Conservation (phyloP, 2,329 filamentous ascomycete genomes). For the Fusarium luffae region DNA sequence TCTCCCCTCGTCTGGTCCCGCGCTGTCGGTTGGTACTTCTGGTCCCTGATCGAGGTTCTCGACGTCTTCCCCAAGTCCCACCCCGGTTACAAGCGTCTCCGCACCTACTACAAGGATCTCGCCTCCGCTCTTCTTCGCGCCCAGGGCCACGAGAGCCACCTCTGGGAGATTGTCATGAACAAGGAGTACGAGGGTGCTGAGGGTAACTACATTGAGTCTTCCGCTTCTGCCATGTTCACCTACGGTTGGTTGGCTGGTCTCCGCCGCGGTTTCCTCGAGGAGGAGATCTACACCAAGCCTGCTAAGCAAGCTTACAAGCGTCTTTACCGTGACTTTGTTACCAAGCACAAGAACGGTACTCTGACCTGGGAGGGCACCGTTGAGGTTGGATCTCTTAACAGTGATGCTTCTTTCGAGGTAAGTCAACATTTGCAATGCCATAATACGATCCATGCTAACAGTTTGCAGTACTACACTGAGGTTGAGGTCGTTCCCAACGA, state of each 20-base stretch:
- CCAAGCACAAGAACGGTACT: constrained; percentile 59
- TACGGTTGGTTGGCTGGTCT: constrained; percentile 62
- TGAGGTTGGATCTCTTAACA: constrained; percentile 61
- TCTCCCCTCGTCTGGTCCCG: constrained; percentile 66
- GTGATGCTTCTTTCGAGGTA: constrained; percentile 62
- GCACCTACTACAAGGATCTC: constrained; percentile 49
- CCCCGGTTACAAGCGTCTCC: constrained; percentile 50
- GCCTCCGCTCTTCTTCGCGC: constrained; percentile 45
- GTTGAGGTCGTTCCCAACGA: constrained; percentile 45
- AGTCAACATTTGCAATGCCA: constrained; percentile 15
- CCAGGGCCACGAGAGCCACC: constrained; percentile 58
- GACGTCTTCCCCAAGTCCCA: constrained; percentile 57
- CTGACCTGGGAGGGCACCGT: constrained; percentile 64
- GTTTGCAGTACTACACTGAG: constrained; percentile 43
- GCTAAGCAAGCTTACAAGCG: constrained; percentile 48
- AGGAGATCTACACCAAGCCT: constrained; percentile 29
- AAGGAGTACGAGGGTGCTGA: constrained; percentile 56
- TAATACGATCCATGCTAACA: background rate
- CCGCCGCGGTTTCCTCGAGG: constrained; percentile 44
- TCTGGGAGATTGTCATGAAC: constrained; percentile 70
- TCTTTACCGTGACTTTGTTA: constrained; percentile 58
- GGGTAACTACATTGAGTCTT: constrained; percentile 71
- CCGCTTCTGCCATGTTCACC: constrained; percentile 68
- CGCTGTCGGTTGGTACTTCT: constrained; percentile 65
- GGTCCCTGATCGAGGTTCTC: constrained; percentile 62